Evolutionary conservation across 768 basidiomycete species (phyloP).

Genomic region (Auricularia auricula-judae): DNA sequence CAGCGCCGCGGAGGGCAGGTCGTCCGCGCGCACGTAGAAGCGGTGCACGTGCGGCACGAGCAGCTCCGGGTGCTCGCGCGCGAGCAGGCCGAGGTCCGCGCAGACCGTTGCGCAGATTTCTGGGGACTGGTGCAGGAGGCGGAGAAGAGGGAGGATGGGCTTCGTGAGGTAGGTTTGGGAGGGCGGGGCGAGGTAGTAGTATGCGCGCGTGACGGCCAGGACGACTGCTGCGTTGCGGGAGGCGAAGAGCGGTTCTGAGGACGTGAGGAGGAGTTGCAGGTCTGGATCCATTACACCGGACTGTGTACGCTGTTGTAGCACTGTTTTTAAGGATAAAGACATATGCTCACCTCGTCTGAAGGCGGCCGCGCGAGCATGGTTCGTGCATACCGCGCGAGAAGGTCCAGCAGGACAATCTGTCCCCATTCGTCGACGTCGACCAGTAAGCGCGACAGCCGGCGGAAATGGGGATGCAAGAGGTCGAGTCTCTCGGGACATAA

Average conservation of each 20-base stretch:
- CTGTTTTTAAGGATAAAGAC: too few species aligned
- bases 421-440: slow-evolving; percentile 97
- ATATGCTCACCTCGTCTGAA: slow-evolving; percentile 8
- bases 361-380: slow-evolving; percentile 67
- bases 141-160: slow-evolving; percentile 61
- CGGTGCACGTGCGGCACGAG: slow-evolving; percentile 51
- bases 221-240: slow-evolving; percentile 86
- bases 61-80: slow-evolving; percentile 41
- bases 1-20: slow-evolving; percentile 54
- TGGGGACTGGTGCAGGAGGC: slow-evolving; percentile 53
- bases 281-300: slow-evolving; percentile 65
- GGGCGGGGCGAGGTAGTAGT: slow-evolving; percentile 62
- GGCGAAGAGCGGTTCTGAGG: slow-evolving; percentile 67
- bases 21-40: slow-evolving; percentile 61
- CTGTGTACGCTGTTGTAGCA: too few species aligned
- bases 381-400: slow-evolving; percentile 74
- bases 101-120: slow-evolving; percentile 71
- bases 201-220: slow-evolving; percentile 57
- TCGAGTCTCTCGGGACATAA: slow-evolving; percentile 84
- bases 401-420: slow-evolving; percentile 66
- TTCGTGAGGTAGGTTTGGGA: slow-evolving; percentile 33
- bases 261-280: slow-evolving; percentile 59
- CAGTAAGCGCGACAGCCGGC: slow-evolving; percentile 71
- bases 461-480: slow-evolving; percentile 79
- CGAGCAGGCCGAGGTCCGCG: slow-evolving; percentile 57